phyloP scores from a whole-genome alignment of 2,329 filamentous ascomycete species.

The Aspergillus spinulosporus region DNA sequence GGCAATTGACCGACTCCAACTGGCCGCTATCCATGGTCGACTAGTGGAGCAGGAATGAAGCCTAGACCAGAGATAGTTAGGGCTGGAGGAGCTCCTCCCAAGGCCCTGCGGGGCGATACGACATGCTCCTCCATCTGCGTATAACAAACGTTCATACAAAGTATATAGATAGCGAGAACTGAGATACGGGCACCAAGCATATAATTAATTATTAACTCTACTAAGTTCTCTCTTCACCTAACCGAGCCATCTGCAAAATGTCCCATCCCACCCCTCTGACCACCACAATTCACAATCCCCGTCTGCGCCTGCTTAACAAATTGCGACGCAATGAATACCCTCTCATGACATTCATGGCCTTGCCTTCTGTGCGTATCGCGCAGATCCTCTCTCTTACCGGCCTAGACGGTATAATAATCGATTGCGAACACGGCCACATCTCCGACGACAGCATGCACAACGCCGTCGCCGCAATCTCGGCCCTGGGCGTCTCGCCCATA shows the following conservation, averaged over 20 bases:
- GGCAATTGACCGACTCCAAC: not conserved
- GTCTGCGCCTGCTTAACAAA: slow-evolving; percentile 43
- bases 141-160: not conserved
- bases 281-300: slow-evolving; percentile 21
- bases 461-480: slow-evolving; percentile 27
- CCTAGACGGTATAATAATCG: slow-evolving; percentile 62
- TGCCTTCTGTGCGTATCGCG: slow-evolving; percentile 50
- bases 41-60: not conserved
- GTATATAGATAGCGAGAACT: not conserved
- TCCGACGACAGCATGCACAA: slow-evolving; percentile 33
- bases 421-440: slow-evolving; percentile 32
- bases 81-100: slow-evolving; percentile 24
- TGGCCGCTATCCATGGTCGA: not conserved
- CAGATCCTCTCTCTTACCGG: slow-evolving; percentile 62
- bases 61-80: not conserved
- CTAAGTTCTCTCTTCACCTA: not conserved
- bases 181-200: too few species aligned
- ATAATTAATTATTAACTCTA: too few species aligned
- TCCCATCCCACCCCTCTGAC: slow-evolving; percentile 33
- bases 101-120: not conserved
- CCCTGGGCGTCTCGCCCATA: slow-evolving; percentile 28
- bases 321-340: slow-evolving; percentile 43
- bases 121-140: not conserved
- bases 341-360: slow-evolving; percentile 52
- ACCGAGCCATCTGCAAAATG: slow-evolving; percentile 1